Evolutionary conservation across 768 basidiomycete species (phyloP).

Genomic region (Cystobasidium ongulense): DNA sequence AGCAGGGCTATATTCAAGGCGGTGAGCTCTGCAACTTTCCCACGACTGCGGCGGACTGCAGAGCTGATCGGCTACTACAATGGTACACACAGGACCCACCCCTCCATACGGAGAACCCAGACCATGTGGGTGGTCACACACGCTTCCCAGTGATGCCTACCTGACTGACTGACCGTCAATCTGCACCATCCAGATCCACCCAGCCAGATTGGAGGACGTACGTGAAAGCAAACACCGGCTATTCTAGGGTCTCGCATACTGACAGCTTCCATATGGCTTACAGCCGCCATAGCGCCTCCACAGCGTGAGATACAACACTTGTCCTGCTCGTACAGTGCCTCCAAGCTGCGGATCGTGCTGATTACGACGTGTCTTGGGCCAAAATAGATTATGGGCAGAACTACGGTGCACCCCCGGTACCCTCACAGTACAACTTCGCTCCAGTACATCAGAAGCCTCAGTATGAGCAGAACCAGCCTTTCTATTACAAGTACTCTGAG

Average conservation of each 20-base stretch:
- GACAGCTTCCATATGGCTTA: not conserved
- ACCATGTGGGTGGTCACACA: slow-evolving; percentile 3
- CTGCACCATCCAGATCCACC: slow-evolving; percentile 28
- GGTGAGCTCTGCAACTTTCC: not conserved
- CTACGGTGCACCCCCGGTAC: slow-evolving; percentile 1
- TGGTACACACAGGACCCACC: not conserved
- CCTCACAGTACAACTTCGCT: slow-evolving; percentile 15
- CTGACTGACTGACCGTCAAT: not conserved
- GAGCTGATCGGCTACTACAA: not conserved
- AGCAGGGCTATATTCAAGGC: slow-evolving; percentile 8
- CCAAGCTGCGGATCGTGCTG: not conserved
- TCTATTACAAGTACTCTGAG: slow-evolving; percentile 67
- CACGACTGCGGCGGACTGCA: too few relatives aligned
- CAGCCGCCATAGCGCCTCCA: slow-evolving; percentile 2
- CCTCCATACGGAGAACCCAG: slow-evolving; percentile 13
- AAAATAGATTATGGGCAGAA: not conserved
- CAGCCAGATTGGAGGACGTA: slow-evolving; percentile 13
- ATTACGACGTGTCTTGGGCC: not conserved
- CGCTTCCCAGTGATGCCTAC: not conserved
- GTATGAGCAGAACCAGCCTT: slow-evolving; percentile 49
- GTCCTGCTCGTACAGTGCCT: not conserved
- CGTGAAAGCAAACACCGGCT: not conserved
- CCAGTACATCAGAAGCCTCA: slow-evolving; percentile 39
- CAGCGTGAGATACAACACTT: slow-evolving; percentile 4
- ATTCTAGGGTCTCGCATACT: not conserved